A percentile compares a stretch with the other conserved stretches of the same genome.
Conservation (phyloP, 2,329 filamentous ascomycete genomes). For the Xylaria sp. region DNA sequence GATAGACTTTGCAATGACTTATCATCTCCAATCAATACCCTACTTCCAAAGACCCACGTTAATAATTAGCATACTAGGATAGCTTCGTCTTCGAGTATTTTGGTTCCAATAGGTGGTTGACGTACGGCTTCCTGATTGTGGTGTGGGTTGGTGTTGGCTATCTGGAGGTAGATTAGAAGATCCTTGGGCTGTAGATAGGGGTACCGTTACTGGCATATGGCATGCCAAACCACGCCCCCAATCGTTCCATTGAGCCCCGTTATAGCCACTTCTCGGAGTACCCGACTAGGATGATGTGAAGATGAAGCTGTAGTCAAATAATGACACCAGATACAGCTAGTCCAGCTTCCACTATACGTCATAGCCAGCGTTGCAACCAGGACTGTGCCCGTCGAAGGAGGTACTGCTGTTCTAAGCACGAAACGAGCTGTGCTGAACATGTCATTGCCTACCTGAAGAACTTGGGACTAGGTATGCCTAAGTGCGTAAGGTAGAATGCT, state of each 20-base stretch:
- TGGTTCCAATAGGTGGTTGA: too few relatives aligned
- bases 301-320: not conserved
- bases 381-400: constrained; percentile 2
- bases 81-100: too few relatives aligned
- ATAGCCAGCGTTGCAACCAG: constrained; percentile 3
- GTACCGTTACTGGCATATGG: not conserved
- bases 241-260: not conserved
- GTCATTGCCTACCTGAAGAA: constrained; percentile 1
- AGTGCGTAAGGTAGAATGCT: not conserved
- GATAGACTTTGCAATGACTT: too few relatives aligned
- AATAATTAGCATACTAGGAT: too few relatives aligned
- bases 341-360: constrained; percentile 8
- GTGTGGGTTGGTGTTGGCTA: too few relatives aligned
- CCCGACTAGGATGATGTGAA: not conserved
- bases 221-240: not conserved
- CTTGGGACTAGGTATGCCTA: constrained; percentile 1
- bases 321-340: constrained; percentile 4
- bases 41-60: too few relatives aligned
- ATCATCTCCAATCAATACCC: too few relatives aligned
- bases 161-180: too few relatives aligned
- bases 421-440: not conserved
- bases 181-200: not conserved
- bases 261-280: not conserved
- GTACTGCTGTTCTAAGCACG: constrained; percentile 2
- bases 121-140: too few relatives aligned